These are phyloP conservation scores for Pythium aquatile DNA, from an alignment of 352 stramenopile species.

Conservation along the genomic window DNA sequence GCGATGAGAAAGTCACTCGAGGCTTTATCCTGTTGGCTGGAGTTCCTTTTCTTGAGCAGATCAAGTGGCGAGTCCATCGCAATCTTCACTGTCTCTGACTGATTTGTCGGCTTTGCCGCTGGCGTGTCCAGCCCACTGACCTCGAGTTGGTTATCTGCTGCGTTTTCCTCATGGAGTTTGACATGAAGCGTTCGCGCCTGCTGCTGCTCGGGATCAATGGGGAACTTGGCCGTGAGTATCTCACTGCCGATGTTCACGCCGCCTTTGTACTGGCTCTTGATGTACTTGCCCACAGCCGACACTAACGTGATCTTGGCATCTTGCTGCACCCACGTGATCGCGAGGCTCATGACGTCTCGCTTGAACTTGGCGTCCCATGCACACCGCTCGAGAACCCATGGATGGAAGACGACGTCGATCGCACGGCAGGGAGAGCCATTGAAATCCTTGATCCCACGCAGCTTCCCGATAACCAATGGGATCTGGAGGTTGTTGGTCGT, in stretches of 20 bases:
- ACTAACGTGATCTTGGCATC: slow-evolving; percentile 42
- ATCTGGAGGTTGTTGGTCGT: slow-evolving; percentile 76
- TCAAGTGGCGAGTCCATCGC: slow-evolving; percentile 48
- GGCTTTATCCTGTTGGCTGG: slow-evolving; percentile 16
- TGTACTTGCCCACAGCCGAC: slow-evolving; percentile 60
- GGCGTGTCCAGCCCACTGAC: background rate
- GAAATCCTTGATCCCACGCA: slow-evolving; percentile 51
- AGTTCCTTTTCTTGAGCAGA: slow-evolving; percentile 53
- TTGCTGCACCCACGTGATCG: slow-evolving; percentile 75
- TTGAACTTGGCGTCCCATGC: slow-evolving; percentile 82
- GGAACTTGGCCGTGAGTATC: slow-evolving; percentile 80
- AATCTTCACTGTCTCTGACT: slow-evolving; percentile 14
- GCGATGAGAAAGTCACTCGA: slow-evolving; percentile 21
- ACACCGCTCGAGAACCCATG: slow-evolving; percentile 71
- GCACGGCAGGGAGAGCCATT: slow-evolving; percentile 41
- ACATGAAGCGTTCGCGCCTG: slow-evolving; percentile 23
- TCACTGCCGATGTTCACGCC: slow-evolving; percentile 50
- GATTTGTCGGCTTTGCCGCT: background rate
- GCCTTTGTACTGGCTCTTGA: slow-evolving; percentile 85
- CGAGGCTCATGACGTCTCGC: slow-evolving; percentile 74
- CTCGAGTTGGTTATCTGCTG: slow-evolving; percentile 14
- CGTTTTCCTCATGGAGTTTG: slow-evolving; percentile 8
- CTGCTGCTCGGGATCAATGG: slow-evolving; percentile 42
- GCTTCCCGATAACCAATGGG: slow-evolving; percentile 62
- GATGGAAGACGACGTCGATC: slow-evolving; percentile 79